phyloP scores from a whole-genome alignment of 768 basidiomycete species.

The Pleurotus djamor region DNA sequence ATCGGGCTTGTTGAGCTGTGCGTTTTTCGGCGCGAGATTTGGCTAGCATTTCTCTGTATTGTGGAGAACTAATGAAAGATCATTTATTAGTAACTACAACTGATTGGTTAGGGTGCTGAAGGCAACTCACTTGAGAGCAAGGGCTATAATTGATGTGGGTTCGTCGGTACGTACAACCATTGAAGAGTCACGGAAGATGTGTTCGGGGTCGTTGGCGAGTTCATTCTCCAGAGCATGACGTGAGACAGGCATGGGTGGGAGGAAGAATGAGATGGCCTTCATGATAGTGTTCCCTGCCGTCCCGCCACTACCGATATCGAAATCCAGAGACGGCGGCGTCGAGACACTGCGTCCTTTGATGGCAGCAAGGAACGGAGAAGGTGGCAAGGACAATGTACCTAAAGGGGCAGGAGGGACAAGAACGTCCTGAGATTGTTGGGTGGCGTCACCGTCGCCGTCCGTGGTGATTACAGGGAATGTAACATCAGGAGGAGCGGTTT shows the following conservation, averaged over 20 bases:
- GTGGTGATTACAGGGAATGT: conserved; percentile 3
- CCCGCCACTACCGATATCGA: conserved; percentile 52
- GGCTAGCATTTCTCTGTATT: conserved; percentile 77
- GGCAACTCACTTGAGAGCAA: conserved; percentile 75
- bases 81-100: background rate
- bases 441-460: background rate
- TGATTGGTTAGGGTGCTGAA: background rate
- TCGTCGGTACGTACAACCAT: conserved; percentile 97
- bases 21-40: conserved; percentile 79
- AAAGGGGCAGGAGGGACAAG: background rate
- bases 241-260: conserved; percentile 53
- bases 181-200: conserved; percentile 91
- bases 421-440: background rate
- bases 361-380: conserved; percentile 55
- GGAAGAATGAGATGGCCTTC: conserved; percentile 81
- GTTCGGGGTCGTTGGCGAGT: conserved; percentile 77
- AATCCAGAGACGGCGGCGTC: conserved; percentile 50
- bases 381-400: conserved; percentile 40
- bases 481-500: conserved; percentile 21
- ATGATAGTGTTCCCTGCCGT: conserved; percentile 75
- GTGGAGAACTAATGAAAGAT: conserved; percentile 57
- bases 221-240: conserved; percentile 51
- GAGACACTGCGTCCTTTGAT: conserved; percentile 31
- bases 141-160: conserved; percentile 96
- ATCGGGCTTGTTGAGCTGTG: conserved; percentile 53